Evolutionary conservation across 345 rosid genomes (phyloP).

Genomic region (Pelargonium nanum): DNA sequence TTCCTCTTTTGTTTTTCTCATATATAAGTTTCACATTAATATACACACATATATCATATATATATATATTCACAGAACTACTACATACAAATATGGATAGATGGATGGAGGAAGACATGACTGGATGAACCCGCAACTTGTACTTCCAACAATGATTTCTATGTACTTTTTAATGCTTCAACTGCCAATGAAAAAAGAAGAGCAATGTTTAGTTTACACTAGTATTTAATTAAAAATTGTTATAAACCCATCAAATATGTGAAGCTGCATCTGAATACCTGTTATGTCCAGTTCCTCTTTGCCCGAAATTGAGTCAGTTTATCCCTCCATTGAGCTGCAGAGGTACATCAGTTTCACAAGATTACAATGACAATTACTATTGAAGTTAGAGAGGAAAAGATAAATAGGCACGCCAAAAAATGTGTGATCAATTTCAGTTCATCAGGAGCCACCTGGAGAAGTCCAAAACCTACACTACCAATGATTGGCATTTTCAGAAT

Average conservation of each 20-base stretch:
- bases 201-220: background rate
- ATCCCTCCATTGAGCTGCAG: conserved; percentile 92
- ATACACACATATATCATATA: too few relatives aligned
- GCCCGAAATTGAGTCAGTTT: conserved; percentile 79
- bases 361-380: background rate
- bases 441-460: too few relatives aligned
- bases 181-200: conserved; percentile 10
- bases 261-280: conserved; percentile 14
- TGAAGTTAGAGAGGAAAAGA: background rate
- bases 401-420: background rate
- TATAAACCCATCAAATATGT: background rate
- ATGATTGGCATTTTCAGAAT: too few relatives aligned
- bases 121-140: background rate
- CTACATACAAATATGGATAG: background rate
- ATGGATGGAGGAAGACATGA: background rate
- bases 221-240: background rate
- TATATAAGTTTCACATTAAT: background rate
- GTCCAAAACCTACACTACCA: too few relatives aligned
- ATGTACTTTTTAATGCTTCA: conserved; percentile 25
- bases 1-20: background rate
- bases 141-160: conserved; percentile 29
- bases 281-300: conserved; percentile 66
- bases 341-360: background rate
- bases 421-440: too few relatives aligned
- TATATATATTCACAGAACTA: background rate